Percentiles rank a stretch among this genome's conserved stretches.
Conservation (phyloP, 345 rosid genomes). For the Syzygium grande region DNA sequence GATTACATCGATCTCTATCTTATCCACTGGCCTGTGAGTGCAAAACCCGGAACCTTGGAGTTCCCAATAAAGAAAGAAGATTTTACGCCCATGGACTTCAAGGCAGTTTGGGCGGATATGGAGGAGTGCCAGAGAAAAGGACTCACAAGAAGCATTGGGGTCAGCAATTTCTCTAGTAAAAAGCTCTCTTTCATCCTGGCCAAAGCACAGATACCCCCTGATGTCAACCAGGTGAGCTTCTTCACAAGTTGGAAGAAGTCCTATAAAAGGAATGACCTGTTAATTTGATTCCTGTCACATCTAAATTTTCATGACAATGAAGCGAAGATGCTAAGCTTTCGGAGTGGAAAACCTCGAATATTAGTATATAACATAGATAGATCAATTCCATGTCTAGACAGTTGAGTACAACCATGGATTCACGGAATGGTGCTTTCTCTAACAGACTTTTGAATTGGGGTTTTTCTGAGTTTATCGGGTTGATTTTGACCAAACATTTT, state of each 20-base stretch:
- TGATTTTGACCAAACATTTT: neutral
- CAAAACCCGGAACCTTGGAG: slow-evolving; percentile 46
- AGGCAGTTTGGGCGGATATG: slow-evolving; percentile 70
- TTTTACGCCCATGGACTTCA: slow-evolving; percentile 52
- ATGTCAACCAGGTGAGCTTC: slow-evolving; percentile 58
- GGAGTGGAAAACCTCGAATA: neutral
- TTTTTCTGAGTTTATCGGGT: neutral
- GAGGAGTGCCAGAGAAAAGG: slow-evolving; percentile 63
- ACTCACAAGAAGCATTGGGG: slow-evolving; percentile 66
- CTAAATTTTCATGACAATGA: neutral
- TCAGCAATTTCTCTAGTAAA: slow-evolving; percentile 74
- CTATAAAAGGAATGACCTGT: neutral
- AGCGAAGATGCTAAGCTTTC: neutral
- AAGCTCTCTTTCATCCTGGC: slow-evolving; percentile 52
- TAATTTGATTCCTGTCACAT: neutral
- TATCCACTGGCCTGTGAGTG: slow-evolving; percentile 85
- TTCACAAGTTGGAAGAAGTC: neutral
- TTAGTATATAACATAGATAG: neutral
- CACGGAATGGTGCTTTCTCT: neutral
- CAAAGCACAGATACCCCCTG: slow-evolving; percentile 61
- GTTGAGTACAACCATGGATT: neutral
- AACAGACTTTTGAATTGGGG: neutral
- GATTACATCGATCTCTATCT: slow-evolving; percentile 67
- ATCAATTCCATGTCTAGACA: neutral
- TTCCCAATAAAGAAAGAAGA: slow-evolving; percentile 67